These are phyloP conservation scores for Pinus taeda DNA, from an alignment of 75 land plant species.

Conservation along the genomic window DNA sequence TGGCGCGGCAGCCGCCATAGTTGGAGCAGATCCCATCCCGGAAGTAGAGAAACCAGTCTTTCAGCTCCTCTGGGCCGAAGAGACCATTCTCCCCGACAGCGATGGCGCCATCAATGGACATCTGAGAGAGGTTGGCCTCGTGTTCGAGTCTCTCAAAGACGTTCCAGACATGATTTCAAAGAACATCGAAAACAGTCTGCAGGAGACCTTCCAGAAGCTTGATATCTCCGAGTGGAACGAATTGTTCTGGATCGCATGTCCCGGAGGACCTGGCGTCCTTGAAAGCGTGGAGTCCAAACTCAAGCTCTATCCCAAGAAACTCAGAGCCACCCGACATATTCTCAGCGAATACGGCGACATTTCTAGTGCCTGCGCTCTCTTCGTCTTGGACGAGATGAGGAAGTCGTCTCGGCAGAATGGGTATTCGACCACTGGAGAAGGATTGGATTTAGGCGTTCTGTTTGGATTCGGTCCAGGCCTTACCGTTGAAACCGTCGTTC, in stretches of 20 bases:
- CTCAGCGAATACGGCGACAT: slow-evolving; percentile 24
- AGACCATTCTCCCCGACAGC: slow-evolving; percentile 19
- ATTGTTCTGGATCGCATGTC: slow-evolving; percentile 34
- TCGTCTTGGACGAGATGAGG: slow-evolving; percentile 16
- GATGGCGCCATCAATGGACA: slow-evolving; percentile 25
- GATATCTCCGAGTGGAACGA: slow-evolving; percentile 18
- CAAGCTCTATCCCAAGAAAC: slow-evolving; percentile 4
- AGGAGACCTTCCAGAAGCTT: slow-evolving; percentile 2
- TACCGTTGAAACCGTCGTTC: too few species aligned
- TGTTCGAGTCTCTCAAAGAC: slow-evolving; percentile 24
- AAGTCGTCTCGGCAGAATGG: too few species aligned
- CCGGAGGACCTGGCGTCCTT: slow-evolving; percentile 30
- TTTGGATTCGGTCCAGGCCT: too few species aligned
- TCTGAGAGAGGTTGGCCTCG: slow-evolving; percentile 22
- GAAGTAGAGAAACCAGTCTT: slow-evolving; percentile 14
- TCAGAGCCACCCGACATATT: slow-evolving; percentile 16
- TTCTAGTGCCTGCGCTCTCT: slow-evolving; percentile 25
- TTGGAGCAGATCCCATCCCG: slow-evolving; percentile 12
- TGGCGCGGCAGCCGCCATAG: slow-evolving; percentile 20
- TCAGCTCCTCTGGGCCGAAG: slow-evolving; percentile 14
- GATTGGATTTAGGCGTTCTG: too few species aligned
- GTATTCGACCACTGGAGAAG: too few species aligned
- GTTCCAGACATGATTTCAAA: slow-evolving; percentile 25
- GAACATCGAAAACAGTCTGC: slow-evolving; percentile 12
- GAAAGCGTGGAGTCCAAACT: slow-evolving; percentile 10